Conservation (phyloP, 1,284 basidiomycete genomes). For the Porodaedalea pini region DNA sequence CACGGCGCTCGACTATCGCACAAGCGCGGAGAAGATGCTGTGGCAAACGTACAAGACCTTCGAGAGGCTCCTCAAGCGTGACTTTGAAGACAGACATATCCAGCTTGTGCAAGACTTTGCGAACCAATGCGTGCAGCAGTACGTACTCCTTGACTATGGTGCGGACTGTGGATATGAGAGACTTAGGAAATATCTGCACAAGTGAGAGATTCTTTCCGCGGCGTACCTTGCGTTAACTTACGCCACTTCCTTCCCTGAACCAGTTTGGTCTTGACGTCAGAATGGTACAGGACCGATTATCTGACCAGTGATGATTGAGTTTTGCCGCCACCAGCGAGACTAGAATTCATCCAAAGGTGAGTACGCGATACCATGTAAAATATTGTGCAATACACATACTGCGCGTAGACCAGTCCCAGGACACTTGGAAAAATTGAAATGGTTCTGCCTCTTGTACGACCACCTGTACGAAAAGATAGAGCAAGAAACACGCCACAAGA, state of each 20-base stretch:
- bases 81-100: constrained; percentile 11
- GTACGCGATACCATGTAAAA: neutral
- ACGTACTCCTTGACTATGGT: constrained; percentile 17
- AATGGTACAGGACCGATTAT: constrained; percentile 8
- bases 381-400: neutral
- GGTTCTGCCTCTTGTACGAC: constrained; percentile 19
- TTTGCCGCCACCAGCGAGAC: constrained; percentile 6
- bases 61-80: constrained; percentile 11
- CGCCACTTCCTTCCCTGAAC: too few relatives aligned
- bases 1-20: constrained; percentile 6
- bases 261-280: constrained; percentile 18
- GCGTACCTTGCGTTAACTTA: neutral
- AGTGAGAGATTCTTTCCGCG: constrained; percentile 3
- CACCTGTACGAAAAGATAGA: constrained; percentile 19
- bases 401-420: constrained; percentile 10
- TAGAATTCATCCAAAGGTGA: constrained; percentile 17
- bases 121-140: constrained; percentile 19
- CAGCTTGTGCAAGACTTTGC: constrained; percentile 15
- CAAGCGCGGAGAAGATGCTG: constrained; percentile 14
- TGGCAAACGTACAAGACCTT: constrained; percentile 18
- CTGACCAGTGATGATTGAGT: constrained; percentile 10
- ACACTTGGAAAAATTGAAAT: constrained; percentile 10
- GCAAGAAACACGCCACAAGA: constrained; percentile 1
- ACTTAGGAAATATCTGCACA: constrained; percentile 14
- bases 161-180: constrained; percentile 17